A percentile compares a stretch with the other conserved stretches of the same genome.
Conservation (phyloP, 257 asterid genomes). For the Ballota nigra region DNA sequence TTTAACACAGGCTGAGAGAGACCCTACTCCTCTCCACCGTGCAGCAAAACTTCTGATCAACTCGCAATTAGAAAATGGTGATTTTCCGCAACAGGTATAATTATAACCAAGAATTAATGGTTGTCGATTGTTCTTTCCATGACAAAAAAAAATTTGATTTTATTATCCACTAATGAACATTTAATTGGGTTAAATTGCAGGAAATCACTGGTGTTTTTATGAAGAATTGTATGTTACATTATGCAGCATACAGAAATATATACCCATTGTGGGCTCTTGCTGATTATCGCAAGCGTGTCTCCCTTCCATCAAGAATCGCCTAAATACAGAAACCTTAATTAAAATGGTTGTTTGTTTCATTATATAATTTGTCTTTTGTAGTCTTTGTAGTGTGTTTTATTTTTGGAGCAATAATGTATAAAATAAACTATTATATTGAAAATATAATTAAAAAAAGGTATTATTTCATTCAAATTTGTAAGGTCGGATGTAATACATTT, state of each 20-base stretch:
- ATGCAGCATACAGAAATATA: slow-evolving; percentile 72
- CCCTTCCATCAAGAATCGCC: slow-evolving; percentile 6
- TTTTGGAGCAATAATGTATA: background rate
- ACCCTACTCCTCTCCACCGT: slow-evolving; percentile 63
- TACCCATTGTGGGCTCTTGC: slow-evolving; percentile 87
- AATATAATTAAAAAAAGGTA: background rate
- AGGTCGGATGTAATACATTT: too few relatives aligned
- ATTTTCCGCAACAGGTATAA: slow-evolving; percentile 84
- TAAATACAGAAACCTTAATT: background rate
- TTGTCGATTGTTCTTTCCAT: background rate
- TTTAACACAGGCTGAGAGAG: slow-evolving; percentile 24
- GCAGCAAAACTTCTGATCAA: slow-evolving; percentile 74
- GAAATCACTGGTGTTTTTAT: background rate
- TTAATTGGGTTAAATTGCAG: background rate
- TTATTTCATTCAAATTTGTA: background rate
- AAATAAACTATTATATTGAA: background rate
- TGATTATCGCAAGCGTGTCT: slow-evolving; percentile 51
- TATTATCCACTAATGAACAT: background rate
- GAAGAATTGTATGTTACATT: slow-evolving; percentile 54
- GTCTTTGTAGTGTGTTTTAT: background rate
- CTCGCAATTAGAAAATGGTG: slow-evolving; percentile 77
- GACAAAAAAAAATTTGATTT: background rate
- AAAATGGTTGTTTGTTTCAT: background rate
- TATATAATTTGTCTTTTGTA: background rate
- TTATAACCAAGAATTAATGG: background rate